Evolutionary conservation across 257 asterid species (phyloP).

Genomic region (Capsicum chinense): DNA sequence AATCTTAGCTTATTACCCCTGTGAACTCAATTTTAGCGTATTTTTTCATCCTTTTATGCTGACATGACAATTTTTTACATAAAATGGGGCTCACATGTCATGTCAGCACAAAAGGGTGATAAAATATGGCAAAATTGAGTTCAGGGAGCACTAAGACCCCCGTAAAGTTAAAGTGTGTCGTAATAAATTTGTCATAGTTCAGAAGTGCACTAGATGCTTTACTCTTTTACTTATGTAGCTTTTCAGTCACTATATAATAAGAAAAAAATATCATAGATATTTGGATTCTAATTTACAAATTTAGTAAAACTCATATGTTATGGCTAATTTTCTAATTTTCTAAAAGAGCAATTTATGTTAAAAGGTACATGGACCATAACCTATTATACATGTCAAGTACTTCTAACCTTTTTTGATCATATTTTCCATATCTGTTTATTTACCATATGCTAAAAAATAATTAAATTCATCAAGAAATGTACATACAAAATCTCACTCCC

Average conservation of each 20-base stretch:
- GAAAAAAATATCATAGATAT: background rate
- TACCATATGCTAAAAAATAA: constrained; percentile 19
- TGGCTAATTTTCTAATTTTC: background rate
- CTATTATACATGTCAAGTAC: constrained; percentile 13
- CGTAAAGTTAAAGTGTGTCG: no score
- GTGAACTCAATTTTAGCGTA: no score
- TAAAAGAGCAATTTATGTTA: background rate
- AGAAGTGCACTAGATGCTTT: no score
- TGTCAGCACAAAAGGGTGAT: no score
- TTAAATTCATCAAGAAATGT: constrained; percentile 10
- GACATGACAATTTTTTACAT: no score
- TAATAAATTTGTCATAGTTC: no score
- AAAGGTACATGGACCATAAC: constrained; percentile 30
- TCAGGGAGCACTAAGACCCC: no score
- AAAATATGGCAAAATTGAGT: no score
- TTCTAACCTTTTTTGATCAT: background rate
- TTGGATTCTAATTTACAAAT: background rate
- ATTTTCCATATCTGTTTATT: constrained; percentile 23
- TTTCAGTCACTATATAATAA: background rate
- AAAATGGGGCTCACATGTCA: no score
- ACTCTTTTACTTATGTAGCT: no score
- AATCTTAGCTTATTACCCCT: no score
- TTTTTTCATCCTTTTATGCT: no score
- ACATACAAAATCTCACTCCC: constrained; percentile 31
- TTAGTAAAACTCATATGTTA: constrained; percentile 4